Conservation (phyloP, 2,329 filamentous ascomycete genomes). For the Cercospora zeina region DNA sequence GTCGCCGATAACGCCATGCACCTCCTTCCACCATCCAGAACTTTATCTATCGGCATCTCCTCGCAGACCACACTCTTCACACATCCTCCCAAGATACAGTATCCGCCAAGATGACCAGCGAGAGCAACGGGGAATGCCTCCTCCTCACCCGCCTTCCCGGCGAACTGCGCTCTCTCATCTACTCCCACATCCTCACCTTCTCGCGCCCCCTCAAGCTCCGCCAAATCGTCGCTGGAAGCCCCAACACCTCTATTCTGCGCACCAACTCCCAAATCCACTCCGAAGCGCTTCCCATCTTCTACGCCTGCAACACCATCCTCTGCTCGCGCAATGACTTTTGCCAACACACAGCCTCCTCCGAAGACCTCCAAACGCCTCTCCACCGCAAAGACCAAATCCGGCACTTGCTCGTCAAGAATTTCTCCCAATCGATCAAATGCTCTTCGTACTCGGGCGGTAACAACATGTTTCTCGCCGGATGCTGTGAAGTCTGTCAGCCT, state of each 20-base stretch:
- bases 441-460: slow-evolving; percentile 26
- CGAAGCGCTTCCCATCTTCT: slow-evolving; percentile 50
- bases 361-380: slow-evolving; percentile 24
- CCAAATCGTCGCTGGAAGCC: slow-evolving; percentile 30
- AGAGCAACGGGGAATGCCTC: slow-evolving; percentile 17
- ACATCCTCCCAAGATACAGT: neutral
- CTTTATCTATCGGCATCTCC: neutral
- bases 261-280: slow-evolving; percentile 48
- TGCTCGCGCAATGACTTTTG: slow-evolving; percentile 29
- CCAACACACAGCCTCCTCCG: slow-evolving; percentile 13
- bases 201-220: slow-evolving; percentile 28
- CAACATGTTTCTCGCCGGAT: slow-evolving; percentile 24
- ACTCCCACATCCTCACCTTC: slow-evolving; percentile 25
- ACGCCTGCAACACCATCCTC: slow-evolving; percentile 47
- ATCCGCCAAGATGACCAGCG: neutral
- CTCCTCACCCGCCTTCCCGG: slow-evolving; percentile 21
- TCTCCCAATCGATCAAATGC: slow-evolving; percentile 28
- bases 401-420: slow-evolving; percentile 23
- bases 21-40: neutral
- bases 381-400: slow-evolving; percentile 24
- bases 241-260: slow-evolving; percentile 37
- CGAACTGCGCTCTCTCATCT: slow-evolving; percentile 24
- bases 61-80: neutral
- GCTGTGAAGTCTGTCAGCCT: slow-evolving; percentile 26
- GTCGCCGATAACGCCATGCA: neutral